Evolutionary conservation across 495 filamentous ascomycete genomes (phyloP), one percentile per base, ranked within the genome.

Genomic region (Jackrogersella minutella): DNA sequence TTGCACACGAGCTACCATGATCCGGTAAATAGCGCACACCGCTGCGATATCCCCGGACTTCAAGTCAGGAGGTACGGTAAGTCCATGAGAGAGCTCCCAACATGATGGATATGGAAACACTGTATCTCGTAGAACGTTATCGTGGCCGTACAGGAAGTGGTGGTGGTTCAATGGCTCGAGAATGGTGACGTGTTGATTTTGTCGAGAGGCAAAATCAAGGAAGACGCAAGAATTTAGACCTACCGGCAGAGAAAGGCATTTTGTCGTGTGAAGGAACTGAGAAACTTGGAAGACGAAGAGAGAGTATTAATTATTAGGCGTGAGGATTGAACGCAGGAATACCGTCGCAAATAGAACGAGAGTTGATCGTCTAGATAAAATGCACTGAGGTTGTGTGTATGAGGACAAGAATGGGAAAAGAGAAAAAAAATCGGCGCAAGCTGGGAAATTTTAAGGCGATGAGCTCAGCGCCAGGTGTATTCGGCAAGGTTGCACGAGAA

Each of bases 301-400:
- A 64, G 17, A 33, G 5, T 57, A 68, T 66, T 68, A 68, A 8
- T 41, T 49, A 68, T 61, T 59, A 72, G 14, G 8, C 9, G 57
- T 56, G 28, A 24, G 34, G 21, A 39, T 31, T 28, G 43, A 52
- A 70, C 53, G 55, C 39, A 56, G 28, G 34, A 75, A 76, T 75
- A 41, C 17, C 37, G 50, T 66, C 44, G 69, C 61, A 43, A 64
- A 34, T 33, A 77, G 72, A 78, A 80, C 79, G 70, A 74, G 70
- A 76, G 59, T 76, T 74, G 73, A 78, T 81, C 70, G 77, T 74
- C 81, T 82, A 84, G 78, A 67, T 31, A 79, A 79, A 76, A 73
- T 60, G 44, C 60, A 59, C 43, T 47, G 34, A 66, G 21, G 49
- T 57, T 54, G n/a, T n/a, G n/a, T 64, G 41, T 46, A 63, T 62